Evolutionary conservation across 106 monocot genomes (phyloP).

Genomic region (Vanilla planifolia): DNA sequence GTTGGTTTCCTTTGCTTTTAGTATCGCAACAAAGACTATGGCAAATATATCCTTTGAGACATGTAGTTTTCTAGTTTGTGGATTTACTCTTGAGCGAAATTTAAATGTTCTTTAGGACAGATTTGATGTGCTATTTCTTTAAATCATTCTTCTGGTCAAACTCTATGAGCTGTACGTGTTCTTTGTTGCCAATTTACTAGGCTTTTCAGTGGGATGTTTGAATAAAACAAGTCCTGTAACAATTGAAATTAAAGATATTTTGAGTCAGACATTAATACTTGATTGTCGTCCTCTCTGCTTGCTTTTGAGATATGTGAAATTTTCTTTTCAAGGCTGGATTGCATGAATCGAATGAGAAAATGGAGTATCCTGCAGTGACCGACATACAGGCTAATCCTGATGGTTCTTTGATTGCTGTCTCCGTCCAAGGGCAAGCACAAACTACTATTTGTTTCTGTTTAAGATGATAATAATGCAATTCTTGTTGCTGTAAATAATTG

Average conservation of each 20-base stretch:
- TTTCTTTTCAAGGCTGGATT: constrained; percentile 38
- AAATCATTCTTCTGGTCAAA: too few relatives aligned
- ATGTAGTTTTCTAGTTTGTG: too few relatives aligned
- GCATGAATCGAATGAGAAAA: constrained; percentile 19
- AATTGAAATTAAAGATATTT: background rate
- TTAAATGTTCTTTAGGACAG: too few relatives aligned
- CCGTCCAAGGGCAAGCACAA: constrained; percentile 56
- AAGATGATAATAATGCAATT: background rate
- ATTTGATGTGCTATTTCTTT: too few relatives aligned
- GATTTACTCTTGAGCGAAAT: too few relatives aligned
- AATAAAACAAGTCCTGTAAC: too few relatives aligned
- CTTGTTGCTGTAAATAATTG: background rate
- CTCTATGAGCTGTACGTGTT: too few relatives aligned
- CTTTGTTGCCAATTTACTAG: too few relatives aligned
- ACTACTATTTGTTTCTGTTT: background rate
- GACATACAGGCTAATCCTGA: constrained; percentile 56
- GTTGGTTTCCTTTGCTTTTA: too few relatives aligned
- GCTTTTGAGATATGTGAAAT: background rate
- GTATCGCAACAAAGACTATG: too few relatives aligned
- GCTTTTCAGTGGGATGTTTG: too few relatives aligned
- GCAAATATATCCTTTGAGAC: too few relatives aligned
- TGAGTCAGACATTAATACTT: background rate
- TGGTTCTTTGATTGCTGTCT: constrained; percentile 56
- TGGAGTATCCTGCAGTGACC: constrained; percentile 38
- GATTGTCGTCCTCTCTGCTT: background rate